Percentiles rank a stretch among this genome's conserved stretches.
Evolutionary conservation across 116 monocot genomes (phyloP).

Genomic region (Posidonia oceanica): DNA sequence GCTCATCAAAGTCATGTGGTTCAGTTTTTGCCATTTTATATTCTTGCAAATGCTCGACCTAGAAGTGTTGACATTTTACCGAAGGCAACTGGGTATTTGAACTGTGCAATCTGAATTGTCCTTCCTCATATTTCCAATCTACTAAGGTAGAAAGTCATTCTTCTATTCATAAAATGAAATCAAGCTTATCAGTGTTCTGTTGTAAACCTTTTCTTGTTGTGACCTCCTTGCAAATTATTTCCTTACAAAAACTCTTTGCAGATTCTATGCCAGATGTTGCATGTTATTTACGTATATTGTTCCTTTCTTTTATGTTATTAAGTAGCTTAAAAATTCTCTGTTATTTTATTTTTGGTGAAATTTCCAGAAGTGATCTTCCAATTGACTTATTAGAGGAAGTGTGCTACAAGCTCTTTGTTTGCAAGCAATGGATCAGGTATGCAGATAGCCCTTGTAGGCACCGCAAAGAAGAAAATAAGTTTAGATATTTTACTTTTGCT

Average conservation of each 20-base stretch:
- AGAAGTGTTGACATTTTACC: conserved; percentile 63
- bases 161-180: not conserved
- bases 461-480: too few relatives aligned
- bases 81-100: conserved; percentile 86
- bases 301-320: not conserved
- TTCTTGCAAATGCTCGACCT: conserved; percentile 45
- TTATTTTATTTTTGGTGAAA: not conserved
- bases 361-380: conserved; percentile 59
- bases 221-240: too few relatives aligned
- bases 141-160: not conserved
- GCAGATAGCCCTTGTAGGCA: too few relatives aligned
- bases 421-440: conserved; percentile 85
- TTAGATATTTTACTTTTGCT: too few relatives aligned
- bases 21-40: not conserved
- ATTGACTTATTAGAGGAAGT: conserved; percentile 66
- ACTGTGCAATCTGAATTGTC: conserved; percentile 66
- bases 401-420: conserved; percentile 59
- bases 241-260: too few relatives aligned
- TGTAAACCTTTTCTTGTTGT: too few relatives aligned
- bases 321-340: not conserved
- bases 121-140: conserved; percentile 47
- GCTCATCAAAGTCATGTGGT: too few relatives aligned
- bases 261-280: not conserved
- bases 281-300: not conserved
- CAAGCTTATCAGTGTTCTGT: not conserved